phyloP scores from a whole-genome alignment of 805 yeast genomes.

The Zygotorulaspora florentina region DNA sequence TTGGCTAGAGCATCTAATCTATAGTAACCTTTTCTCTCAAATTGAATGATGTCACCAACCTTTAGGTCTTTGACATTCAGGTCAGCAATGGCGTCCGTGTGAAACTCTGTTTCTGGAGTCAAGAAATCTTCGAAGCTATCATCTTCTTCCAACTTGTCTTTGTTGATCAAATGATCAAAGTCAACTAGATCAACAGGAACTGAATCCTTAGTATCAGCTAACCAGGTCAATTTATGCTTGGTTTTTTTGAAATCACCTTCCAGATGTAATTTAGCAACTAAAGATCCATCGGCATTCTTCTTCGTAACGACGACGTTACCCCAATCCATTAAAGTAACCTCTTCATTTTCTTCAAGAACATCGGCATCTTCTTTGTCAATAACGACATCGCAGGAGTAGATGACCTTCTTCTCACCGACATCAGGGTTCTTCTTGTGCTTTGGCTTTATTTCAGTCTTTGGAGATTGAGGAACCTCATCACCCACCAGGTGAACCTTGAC shows the following conservation, averaged over 20 bases:
- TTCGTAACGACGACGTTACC: constrained; percentile 83
- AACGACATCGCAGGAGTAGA: constrained; percentile 57
- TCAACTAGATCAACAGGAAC: constrained; percentile 76
- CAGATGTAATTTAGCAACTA: constrained; percentile 76
- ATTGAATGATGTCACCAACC: constrained; percentile 85
- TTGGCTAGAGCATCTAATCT: constrained; percentile 60
- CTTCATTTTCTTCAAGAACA: constrained; percentile 78
- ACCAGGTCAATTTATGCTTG: constrained; percentile 91
- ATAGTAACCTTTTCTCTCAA: constrained; percentile 96
- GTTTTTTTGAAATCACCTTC: constrained; percentile 98
- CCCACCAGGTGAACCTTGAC: constrained; percentile 61
- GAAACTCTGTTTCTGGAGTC: constrained; percentile 84
- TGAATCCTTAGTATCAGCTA: constrained; percentile 73
- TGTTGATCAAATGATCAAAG: constrained; percentile 91
- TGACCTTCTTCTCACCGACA: constrained; percentile 78
- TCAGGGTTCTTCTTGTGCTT: constrained; percentile 94
- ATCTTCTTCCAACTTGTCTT: constrained; percentile 91
- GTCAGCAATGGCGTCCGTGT: constrained; percentile 73
- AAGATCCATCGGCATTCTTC: constrained; percentile 59
- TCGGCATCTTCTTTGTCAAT: constrained; percentile 84
- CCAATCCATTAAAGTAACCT: constrained; percentile 98
- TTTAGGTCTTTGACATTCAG: constrained; percentile 69
- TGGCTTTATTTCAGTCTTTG: constrained; percentile 68
- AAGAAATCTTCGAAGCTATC: constrained; percentile 90
- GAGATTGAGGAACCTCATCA: constrained; percentile 59